phyloP scores from a whole-genome alignment of 2,329 filamentous ascomycete species.

The Pseudocercospora eumusae region DNA sequence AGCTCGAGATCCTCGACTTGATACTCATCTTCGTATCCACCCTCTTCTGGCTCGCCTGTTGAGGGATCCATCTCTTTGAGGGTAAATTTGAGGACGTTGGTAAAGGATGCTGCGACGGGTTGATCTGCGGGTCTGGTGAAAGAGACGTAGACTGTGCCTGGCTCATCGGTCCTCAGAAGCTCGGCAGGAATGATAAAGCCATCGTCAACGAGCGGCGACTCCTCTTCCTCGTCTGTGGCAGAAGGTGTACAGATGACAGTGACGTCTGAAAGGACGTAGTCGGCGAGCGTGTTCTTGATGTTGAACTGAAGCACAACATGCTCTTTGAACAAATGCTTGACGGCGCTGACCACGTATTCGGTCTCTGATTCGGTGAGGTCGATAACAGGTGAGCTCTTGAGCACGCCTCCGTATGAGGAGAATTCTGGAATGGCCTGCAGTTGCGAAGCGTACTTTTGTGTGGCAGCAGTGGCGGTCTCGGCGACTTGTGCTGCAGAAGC shows the following conservation, averaged over 20 bases:
- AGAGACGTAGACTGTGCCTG: conserved; percentile 90
- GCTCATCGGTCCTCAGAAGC: conserved; percentile 78
- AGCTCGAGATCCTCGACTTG: conserved; percentile 93
- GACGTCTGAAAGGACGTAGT: conserved; percentile 87
- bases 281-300: conserved; percentile 93
- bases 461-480: conserved; percentile 69
- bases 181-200: conserved; percentile 84
- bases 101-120: conserved; percentile 80
- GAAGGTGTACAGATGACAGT: conserved; percentile 77
- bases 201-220: conserved; percentile 77
- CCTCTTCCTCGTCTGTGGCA: conserved; percentile 82
- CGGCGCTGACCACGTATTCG: conserved; percentile 88
- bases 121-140: conserved; percentile 79
- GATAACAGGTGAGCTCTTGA: conserved; percentile 84
- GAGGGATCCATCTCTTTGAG: conserved; percentile 97
- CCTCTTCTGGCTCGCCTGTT: conserved; percentile 87
- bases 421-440: conserved; percentile 88
- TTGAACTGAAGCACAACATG: conserved; percentile 95
- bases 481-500: conserved; percentile 75
- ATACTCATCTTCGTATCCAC: conserved; percentile 95
- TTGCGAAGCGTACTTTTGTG: conserved; percentile 86
- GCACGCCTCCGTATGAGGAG: conserved; percentile 81
- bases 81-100: conserved; percentile 93
- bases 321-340: conserved; percentile 98
- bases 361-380: conserved; percentile 97